Conservation (phyloP, 1,284 basidiomycete genomes). For the Mycosarcoma mackinlayi region DNA sequence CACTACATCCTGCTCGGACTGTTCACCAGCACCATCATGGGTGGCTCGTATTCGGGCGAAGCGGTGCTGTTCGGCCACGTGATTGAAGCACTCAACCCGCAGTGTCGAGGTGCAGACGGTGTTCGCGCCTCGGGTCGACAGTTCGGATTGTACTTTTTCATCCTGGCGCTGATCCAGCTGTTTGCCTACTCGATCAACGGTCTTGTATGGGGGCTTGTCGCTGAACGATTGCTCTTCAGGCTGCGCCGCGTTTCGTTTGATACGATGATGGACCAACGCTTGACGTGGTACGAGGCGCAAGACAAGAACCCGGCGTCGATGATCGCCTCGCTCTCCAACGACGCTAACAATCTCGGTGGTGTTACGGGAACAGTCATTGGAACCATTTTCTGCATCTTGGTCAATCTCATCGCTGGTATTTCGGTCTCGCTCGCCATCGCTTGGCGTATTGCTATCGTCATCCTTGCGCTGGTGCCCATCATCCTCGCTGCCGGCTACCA, state of each 20-base stretch:
- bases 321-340: slow-evolving; percentile 55
- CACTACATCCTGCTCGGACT: slow-evolving; percentile 46
- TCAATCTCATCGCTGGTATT: slow-evolving; percentile 58
- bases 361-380: slow-evolving; percentile 59
- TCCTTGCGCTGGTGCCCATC: slow-evolving; percentile 56
- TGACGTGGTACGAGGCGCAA: slow-evolving; percentile 53
- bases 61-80: slow-evolving; percentile 62
- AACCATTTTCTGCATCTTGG: slow-evolving; percentile 59
- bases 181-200: slow-evolving; percentile 58
- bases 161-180: slow-evolving; percentile 56
- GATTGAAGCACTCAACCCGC: slow-evolving; percentile 61
- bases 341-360: slow-evolving; percentile 56
- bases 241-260: slow-evolving; percentile 50
- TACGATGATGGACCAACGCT: slow-evolving; percentile 46
- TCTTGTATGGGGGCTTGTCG: slow-evolving; percentile 51
- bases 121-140: slow-evolving; percentile 41
- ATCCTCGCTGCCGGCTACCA: slow-evolving; percentile 56
- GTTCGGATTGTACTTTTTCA: slow-evolving; percentile 59
- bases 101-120: slow-evolving; percentile 42
- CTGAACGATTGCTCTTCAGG: slow-evolving; percentile 57
- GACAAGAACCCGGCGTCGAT: slow-evolving; percentile 43
- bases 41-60: slow-evolving; percentile 58
- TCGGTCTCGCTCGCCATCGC: slow-evolving; percentile 52
- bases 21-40: slow-evolving; percentile 54
- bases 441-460: slow-evolving; percentile 59